Base-by-base conservation (phyloP, 2,329 filamentous ascomycete species). In the Alternaria arborescens region DNA sequence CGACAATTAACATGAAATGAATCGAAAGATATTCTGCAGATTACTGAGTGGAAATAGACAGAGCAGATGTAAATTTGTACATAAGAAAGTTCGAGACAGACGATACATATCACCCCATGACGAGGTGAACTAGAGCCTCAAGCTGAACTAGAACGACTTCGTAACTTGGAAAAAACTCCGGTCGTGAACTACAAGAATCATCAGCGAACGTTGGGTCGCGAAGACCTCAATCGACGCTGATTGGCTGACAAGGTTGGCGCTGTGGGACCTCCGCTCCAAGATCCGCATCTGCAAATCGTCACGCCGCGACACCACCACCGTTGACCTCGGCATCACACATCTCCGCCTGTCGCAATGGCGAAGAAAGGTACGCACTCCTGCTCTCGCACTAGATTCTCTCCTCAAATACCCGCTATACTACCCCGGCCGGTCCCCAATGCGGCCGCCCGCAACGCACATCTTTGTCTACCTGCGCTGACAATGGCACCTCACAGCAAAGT, bases 401-500 rank as follows among this genome's bases (percentile, higher is more conserved):
- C 16, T 8, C 4, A n/a, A 7, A 4, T 14, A 30, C 24, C n/a
- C 14, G 16, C 28, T 5, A 24, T 30, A 7, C 12, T 2, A 12
- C 12, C 24, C 32, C 36, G 4, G 24, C 5, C 20, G 2, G 20
- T 11, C 14, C 6, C 8, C n/a, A 58, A 53, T 8, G 38, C 44
- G n/a, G 41, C 24, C 53, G 11, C 32, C 11, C 38, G 52, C 36
- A 5, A 5, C 24, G 20, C 32, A 47, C 43, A 50, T 8, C 14
- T 20, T 51, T 22, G 24, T 20, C 24, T 12, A 44, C 53, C 52
- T 52, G 14, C 32, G 64, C 72, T 74, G 66, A 75, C 66, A 5
- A 43, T 34, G 50, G 26, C 22, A n/a, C 26, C 10, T 32, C 18
- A 53, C 78, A 96, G 93, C 85, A 63, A 98, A 98, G 85, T 92